A percentile compares a stretch with the other conserved stretches of the same genome.
These are phyloP conservation scores for Neofusicoccum sp. DNA, from an alignment of 2,329 filamentous ascomycete species.

Conservation along the genomic window DNA sequence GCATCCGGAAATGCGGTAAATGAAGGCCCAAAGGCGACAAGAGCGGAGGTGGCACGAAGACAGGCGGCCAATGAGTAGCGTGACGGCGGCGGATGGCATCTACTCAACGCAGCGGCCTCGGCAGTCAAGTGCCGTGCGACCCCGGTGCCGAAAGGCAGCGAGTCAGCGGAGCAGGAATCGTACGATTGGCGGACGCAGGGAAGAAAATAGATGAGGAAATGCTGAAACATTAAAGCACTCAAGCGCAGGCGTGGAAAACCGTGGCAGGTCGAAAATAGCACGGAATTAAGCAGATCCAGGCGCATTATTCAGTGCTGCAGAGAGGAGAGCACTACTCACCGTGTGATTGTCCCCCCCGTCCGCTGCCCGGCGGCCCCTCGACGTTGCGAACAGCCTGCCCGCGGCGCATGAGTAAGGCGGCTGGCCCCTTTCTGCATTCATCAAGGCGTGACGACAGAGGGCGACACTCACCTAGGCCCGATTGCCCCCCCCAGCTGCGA, in stretches of 20 bases:
- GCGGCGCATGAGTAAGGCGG: constrained; percentile 1
- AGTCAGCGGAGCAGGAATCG: not conserved
- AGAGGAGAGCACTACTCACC: not conserved
- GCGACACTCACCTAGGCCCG: constrained; percentile 2
- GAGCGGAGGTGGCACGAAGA: not conserved
- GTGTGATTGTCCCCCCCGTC: not conserved
- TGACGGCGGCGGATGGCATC: not conserved
- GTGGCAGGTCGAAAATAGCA: constrained; percentile 1
- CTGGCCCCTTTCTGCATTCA: not conserved
- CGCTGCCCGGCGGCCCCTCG: not conserved
- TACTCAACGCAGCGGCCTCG: not conserved
- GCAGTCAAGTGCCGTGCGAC: not conserved
- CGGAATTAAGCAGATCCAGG: not conserved
- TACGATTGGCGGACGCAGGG: not conserved
- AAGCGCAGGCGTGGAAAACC: not conserved
- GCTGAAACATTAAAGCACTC: not conserved
- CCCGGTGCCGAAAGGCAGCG: not conserved
- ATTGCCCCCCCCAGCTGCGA: constrained; percentile 1
- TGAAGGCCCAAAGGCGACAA: not conserved
- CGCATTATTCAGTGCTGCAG: not conserved
- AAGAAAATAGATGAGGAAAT: constrained; percentile 6
- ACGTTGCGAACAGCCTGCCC: constrained; percentile 1
- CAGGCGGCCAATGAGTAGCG: not conserved
- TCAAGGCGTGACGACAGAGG: constrained; percentile 4
- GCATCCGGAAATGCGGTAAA: constrained; percentile 4